phyloP scores from a whole-genome alignment of 768 basidiomycete genomes.

The Pulveroboletus sp. region DNA sequence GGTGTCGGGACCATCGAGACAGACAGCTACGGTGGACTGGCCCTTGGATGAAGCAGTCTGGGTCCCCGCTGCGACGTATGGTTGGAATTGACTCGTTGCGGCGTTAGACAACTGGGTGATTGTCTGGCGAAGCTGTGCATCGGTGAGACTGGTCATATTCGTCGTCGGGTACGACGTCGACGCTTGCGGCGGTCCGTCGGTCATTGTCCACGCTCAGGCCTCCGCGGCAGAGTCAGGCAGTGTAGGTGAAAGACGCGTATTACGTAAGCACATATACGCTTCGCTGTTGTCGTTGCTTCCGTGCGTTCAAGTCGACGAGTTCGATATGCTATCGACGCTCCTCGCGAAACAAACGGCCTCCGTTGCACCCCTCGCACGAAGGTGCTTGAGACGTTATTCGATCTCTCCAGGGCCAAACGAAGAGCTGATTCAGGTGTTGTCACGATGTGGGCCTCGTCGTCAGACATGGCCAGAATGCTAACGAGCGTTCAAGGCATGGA shows the following conservation, averaged over 20 bases:
- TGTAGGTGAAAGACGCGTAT: constrained; percentile 16
- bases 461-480: not conserved
- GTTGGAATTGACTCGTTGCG: constrained; percentile 33
- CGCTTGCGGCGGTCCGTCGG: constrained; percentile 24
- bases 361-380: constrained; percentile 1
- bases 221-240: not conserved
- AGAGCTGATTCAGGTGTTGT: constrained; percentile 37
- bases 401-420: constrained; percentile 30
- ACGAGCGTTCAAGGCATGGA: constrained; percentile 32
- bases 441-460: constrained; percentile 33
- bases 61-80: constrained; percentile 30
- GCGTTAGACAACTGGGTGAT: constrained; percentile 49
- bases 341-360: constrained; percentile 1
- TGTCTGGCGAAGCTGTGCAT: constrained; percentile 59
- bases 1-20: constrained; percentile 14
- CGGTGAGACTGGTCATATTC: constrained; percentile 46
- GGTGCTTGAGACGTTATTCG: constrained; percentile 15
- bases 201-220: constrained; percentile 17
- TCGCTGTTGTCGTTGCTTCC: not conserved
- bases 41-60: constrained; percentile 28
- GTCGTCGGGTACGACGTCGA: constrained; percentile 31
- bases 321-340: constrained; percentile 19
- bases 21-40: constrained; percentile 1
- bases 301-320: not conserved
- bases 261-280: constrained; percentile 18